These are phyloP conservation scores for Starmerella lactis-condensi DNA, from an alignment of 805 yeast species.

Conservation along the genomic window DNA sequence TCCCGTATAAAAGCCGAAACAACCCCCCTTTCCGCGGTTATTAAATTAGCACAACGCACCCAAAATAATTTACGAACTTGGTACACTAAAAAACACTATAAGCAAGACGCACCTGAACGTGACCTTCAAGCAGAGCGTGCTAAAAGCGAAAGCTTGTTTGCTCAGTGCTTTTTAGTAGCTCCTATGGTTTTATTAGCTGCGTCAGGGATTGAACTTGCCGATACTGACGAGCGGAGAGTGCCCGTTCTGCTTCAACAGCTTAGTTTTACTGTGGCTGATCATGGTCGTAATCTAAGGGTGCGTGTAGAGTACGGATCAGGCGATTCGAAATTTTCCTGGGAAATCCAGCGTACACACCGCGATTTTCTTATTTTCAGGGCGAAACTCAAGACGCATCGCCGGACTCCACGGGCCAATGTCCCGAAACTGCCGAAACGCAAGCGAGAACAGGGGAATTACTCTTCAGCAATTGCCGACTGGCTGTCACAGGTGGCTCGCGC, in stretches of 20 bases:
- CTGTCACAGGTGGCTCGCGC: conserved; percentile 40
- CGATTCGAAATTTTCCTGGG: conserved; percentile 59
- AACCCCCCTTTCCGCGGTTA: conserved; percentile 8
- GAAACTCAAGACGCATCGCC: conserved; percentile 24
- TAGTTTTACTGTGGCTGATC: conserved; percentile 37
- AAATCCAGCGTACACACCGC: conserved; percentile 48
- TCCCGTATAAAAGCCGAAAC: too few relatives aligned
- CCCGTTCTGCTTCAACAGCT: conserved; percentile 63
- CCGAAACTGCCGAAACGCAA: background rate
- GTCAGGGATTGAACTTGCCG: conserved; percentile 58
- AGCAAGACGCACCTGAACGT: conserved; percentile 9
- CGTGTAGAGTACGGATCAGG: conserved; percentile 85
- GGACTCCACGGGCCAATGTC: background rate
- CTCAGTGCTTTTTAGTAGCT: conserved; percentile 42
- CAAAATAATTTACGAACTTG: conserved; percentile 12
- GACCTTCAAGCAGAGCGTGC: conserved; percentile 14
- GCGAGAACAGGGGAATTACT: conserved; percentile 4
- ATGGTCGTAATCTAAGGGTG: conserved; percentile 29
- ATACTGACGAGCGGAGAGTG: conserved; percentile 40
- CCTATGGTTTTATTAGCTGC: conserved; percentile 55
- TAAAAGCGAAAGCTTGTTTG: conserved; percentile 20
- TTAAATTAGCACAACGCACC: conserved; percentile 13
- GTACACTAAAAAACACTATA: conserved; percentile 8
- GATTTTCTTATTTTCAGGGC: conserved; percentile 60
- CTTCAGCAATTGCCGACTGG: conserved; percentile 39